Conservation (phyloP, 306 rosid species). For the Cicer arietinum region DNA sequence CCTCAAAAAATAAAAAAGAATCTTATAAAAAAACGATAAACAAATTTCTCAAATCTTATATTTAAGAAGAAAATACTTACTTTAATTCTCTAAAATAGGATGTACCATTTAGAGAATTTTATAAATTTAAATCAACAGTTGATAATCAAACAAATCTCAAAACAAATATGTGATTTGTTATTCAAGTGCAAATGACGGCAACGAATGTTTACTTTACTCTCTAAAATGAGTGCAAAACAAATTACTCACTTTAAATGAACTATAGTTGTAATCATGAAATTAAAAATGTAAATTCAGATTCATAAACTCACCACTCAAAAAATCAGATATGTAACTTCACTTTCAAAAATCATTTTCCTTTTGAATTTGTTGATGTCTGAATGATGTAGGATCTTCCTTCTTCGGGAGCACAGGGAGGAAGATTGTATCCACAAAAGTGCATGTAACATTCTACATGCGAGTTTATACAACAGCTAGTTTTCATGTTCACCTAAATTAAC, state of each 20-base stretch:
- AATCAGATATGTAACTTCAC: neutral
- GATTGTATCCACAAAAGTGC: constrained; percentile 24
- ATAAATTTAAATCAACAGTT: too few relatives aligned
- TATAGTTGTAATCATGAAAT: neutral
- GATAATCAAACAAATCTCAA: too few relatives aligned
- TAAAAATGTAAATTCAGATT: constrained; percentile 11
- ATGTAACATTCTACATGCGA: constrained; percentile 18
- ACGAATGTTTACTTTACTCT: neutral
- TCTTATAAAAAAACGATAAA: too few relatives aligned
- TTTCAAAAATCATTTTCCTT: neutral
- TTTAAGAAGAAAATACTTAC: too few relatives aligned
- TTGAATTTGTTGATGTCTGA: constrained; percentile 3
- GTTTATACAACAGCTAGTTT: constrained; percentile 22
- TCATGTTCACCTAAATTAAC: constrained; percentile 32
- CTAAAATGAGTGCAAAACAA: neutral
- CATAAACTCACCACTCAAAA: constrained; percentile 2
- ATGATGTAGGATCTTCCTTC: constrained; percentile 4
- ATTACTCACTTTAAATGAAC: neutral
- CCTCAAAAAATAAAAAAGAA: too few relatives aligned
- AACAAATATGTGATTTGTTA: neutral
- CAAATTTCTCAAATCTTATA: too few relatives aligned
- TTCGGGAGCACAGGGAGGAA: neutral
- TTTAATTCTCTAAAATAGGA: too few relatives aligned
- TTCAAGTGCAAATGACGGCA: neutral
- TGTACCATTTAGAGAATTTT: too few relatives aligned